These are phyloP conservation scores for Rhizopogon vesiculosus DNA, from an alignment of 768 basidiomycete species.

Conservation along the genomic window DNA sequence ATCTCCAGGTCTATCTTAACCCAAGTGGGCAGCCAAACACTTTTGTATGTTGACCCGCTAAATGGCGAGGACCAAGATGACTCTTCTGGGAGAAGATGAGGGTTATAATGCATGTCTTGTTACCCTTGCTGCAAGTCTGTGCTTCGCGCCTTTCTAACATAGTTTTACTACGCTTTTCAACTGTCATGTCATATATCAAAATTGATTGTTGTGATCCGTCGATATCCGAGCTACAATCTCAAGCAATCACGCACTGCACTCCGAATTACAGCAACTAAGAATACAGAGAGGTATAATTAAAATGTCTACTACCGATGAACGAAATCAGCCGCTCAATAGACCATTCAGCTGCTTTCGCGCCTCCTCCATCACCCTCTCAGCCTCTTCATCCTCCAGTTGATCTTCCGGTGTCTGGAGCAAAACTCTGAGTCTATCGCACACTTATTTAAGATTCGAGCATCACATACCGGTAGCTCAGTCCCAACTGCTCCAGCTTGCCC, in stretches of 20 bases:
- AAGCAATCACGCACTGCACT: not conserved
- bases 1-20: slow-evolving; percentile 52
- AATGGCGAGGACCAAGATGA: slow-evolving; percentile 80
- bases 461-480: slow-evolving; percentile 70
- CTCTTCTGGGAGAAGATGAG: slow-evolving; percentile 31
- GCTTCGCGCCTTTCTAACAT: slow-evolving; percentile 52
- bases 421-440: not conserved
- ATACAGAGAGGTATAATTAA: slow-evolving; percentile 2
- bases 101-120: slow-evolving; percentile 66
- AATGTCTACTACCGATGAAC: not conserved
- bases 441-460: not conserved
- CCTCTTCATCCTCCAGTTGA: slow-evolving; percentile 71
- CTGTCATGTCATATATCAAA: not conserved
- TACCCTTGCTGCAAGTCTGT: slow-evolving; percentile 19
- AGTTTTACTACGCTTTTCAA: not conserved
- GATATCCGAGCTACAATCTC: too few species aligned
- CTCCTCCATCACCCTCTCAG: slow-evolving; percentile 83
- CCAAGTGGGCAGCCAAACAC: slow-evolving; percentile 53
- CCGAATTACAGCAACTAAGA: not conserved
- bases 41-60: slow-evolving; percentile 45
- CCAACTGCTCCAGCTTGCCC: slow-evolving; percentile 76
- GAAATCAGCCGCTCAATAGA: slow-evolving; percentile 51
- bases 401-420: slow-evolving; percentile 50
- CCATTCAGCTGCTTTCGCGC: slow-evolving; percentile 89
- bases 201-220: too few species aligned